Conservation (phyloP, 257 asterid genomes). For the Cordia subcordata region DNA sequence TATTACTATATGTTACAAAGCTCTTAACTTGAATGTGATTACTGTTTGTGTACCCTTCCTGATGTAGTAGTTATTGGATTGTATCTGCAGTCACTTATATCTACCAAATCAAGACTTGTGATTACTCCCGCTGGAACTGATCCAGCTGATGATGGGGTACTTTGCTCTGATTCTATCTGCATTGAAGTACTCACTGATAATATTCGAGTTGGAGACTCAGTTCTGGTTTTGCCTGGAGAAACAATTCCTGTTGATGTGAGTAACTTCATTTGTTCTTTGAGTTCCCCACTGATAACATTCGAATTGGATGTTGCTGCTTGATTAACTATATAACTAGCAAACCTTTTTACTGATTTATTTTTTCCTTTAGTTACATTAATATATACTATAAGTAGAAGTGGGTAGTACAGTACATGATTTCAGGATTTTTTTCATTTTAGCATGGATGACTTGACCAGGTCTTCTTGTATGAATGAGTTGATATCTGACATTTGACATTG, state of each 20-base stretch:
- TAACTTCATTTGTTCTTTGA: constrained; percentile 4
- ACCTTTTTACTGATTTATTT: neutral
- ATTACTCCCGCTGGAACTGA: constrained; percentile 74
- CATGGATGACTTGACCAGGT: constrained; percentile 4
- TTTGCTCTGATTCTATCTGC: constrained; percentile 75
- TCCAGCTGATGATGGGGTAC: constrained; percentile 47
- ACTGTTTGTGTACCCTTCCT: neutral
- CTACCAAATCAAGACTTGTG: constrained; percentile 86
- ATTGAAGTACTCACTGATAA: constrained; percentile 95
- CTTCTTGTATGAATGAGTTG: constrained; percentile 13
- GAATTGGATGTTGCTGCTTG: neutral
- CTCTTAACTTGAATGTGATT: neutral
- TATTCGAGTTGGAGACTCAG: constrained; percentile 69
- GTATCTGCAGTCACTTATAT: constrained; percentile 80
- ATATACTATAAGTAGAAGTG: neutral
- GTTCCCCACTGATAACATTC: neutral
- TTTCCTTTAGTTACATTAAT: neutral
- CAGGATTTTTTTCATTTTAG: neutral
- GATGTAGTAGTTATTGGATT: constrained; percentile 14
- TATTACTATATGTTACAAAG: too few species aligned
- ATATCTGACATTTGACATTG: constrained; percentile 18
- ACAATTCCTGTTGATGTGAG: constrained; percentile 97
- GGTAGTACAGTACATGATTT: neutral
- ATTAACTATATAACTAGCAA: neutral
- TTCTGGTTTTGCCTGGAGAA: constrained; percentile 97